Evolutionary conservation across 2,329 filamentous ascomycete species (phyloP).

Genomic region (Cordyceps tenuipes): DNA sequence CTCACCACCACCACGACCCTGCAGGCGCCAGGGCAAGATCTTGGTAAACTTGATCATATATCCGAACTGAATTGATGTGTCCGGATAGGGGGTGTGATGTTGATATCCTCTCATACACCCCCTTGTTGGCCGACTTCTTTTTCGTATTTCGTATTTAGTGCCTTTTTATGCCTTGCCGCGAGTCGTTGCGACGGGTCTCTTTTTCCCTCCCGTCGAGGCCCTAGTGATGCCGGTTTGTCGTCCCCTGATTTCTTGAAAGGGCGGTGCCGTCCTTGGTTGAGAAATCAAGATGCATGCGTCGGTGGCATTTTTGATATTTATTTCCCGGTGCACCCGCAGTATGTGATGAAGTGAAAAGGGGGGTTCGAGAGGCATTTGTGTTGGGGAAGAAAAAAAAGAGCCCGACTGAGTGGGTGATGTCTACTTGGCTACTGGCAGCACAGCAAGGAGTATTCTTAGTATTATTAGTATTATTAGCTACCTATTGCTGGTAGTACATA

Average conservation of each 20-base stretch:
- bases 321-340: not conserved
- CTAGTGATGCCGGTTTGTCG: not conserved
- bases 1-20: constrained; percentile 18
- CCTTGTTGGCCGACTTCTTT: not conserved
- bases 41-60: constrained; percentile 30
- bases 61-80: not conserved
- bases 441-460: no score
- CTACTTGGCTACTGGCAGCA: not conserved
- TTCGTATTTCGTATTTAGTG: not conserved
- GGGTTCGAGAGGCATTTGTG: not conserved
- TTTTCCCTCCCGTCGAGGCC: not conserved
- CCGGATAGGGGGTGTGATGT: not conserved
- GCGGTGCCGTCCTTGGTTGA: not conserved
- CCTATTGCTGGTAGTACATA: no score
- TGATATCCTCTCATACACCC: not conserved
- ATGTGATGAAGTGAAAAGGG: not conserved
- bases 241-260: not conserved
- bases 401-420: not conserved
- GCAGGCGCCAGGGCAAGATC: constrained; percentile 26
- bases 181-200: not conserved
- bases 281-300: not conserved
- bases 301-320: not conserved
- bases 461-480: no score
- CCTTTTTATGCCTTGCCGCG: not conserved
- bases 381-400: constrained; percentile 5